Evolutionary conservation across 1,139 yeast species (phyloP).

Genomic region (Williopsis jadinii): DNA sequence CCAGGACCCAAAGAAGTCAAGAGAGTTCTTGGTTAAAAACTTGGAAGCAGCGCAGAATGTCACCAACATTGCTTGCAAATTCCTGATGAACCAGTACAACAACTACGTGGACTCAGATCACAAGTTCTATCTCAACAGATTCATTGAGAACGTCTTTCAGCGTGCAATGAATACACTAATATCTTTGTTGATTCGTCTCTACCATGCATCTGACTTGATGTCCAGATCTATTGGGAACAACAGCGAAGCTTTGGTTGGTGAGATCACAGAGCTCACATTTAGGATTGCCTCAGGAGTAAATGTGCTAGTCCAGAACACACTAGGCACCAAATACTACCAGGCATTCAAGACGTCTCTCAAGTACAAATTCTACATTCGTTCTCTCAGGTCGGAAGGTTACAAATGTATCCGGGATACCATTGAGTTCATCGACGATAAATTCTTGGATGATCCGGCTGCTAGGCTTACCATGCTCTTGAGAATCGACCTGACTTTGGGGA

Average conservation of each 20-base stretch:
- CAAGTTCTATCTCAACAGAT: slow-evolving; percentile 12
- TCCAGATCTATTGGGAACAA: slow-evolving; percentile 10
- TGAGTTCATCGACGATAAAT: slow-evolving; percentile 13
- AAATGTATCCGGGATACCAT: slow-evolving; percentile 20
- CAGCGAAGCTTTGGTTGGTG: not conserved
- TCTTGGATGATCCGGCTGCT: slow-evolving; percentile 14
- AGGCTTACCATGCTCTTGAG: slow-evolving; percentile 11
- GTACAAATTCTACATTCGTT: slow-evolving; percentile 17
- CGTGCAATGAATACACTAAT: slow-evolving; percentile 12
- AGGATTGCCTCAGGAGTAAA: slow-evolving; percentile 14
- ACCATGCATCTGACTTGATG: slow-evolving; percentile 16
- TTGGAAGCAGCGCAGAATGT: slow-evolving; percentile 5
- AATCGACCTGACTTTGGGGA: slow-evolving; percentile 11
- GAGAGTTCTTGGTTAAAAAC: slow-evolving; percentile 4
- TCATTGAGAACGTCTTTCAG: slow-evolving; percentile 13
- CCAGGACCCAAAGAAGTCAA: slow-evolving; percentile 9
- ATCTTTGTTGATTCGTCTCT: slow-evolving; percentile 11
- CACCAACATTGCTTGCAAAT: slow-evolving; percentile 11
- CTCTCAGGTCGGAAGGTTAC: slow-evolving; percentile 18
- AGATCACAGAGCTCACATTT: slow-evolving; percentile 4
- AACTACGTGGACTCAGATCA: slow-evolving; percentile 12
- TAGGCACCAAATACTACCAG: slow-evolving; percentile 17
- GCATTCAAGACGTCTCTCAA: slow-evolving; percentile 19
- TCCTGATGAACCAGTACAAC: slow-evolving; percentile 9
- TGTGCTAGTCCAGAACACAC: slow-evolving; percentile 15